Evolutionary conservation across 2,329 filamentous ascomycete species (phyloP).

Genomic region (Fonsecaea erecta): DNA sequence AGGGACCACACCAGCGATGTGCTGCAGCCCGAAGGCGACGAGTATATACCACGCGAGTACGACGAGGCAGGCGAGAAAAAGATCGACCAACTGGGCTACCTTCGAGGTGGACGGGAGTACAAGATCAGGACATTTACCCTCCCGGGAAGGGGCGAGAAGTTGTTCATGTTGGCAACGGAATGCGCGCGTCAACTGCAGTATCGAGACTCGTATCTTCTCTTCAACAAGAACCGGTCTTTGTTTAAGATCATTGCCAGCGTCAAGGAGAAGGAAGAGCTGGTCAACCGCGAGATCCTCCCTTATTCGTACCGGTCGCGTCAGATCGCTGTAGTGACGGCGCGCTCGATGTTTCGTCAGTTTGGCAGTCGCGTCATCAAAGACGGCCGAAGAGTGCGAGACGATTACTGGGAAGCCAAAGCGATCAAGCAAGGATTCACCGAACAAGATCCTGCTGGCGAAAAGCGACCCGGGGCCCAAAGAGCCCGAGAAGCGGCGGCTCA

Average conservation of each 20-base stretch:
- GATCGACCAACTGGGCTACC: conserved; percentile 80
- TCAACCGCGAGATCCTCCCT: conserved; percentile 90
- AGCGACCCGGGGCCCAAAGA: conserved; percentile 89
- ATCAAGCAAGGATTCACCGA: conserved; percentile 98
- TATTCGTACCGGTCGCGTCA: conserved; percentile 98
- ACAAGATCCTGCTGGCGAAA: conserved; percentile 92
- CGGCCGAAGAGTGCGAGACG: conserved; percentile 88
- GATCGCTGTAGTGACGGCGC: conserved; percentile 95
- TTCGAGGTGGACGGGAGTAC: conserved; percentile 83
- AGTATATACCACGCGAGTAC: conserved; percentile 91
- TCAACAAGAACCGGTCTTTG: conserved; percentile 97
- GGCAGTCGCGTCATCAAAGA: conserved; percentile 90
- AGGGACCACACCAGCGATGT: conserved; percentile 97
- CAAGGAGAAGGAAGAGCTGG: conserved; percentile 93
- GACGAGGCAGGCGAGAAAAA: conserved; percentile 95
- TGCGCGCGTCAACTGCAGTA: conserved; percentile 93
- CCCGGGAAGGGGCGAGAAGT: conserved; percentile 84
- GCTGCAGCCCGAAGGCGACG: conserved; percentile 83
- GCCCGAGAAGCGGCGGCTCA: conserved; percentile 77
- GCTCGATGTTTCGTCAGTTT: conserved; percentile 98
- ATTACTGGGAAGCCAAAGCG: conserved; percentile 98
- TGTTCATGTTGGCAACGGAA: conserved; percentile 98
- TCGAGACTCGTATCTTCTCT: conserved; percentile 94
- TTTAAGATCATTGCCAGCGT: conserved; percentile 98
- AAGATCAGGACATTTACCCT: conserved; percentile 92